Conservation (phyloP, 78 protist genomes). For the Dictyostelium brefeldianum region DNA sequence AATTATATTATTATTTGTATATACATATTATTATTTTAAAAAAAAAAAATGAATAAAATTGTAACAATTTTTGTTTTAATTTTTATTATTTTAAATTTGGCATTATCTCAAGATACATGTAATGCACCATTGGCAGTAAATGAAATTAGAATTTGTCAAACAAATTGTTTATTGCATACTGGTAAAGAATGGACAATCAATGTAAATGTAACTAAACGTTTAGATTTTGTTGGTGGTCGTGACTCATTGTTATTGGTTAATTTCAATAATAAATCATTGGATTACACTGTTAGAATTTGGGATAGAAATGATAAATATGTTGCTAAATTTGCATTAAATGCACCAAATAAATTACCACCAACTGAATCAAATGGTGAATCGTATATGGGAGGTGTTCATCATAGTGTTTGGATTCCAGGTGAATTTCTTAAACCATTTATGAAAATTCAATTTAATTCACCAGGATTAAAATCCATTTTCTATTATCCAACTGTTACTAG, state of each 20-base stretch:
- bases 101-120: too few species aligned
- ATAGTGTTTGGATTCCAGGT: neutral
- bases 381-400: neutral
- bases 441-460: neutral
- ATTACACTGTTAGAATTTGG: neutral
- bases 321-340: neutral
- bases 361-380: conserved; percentile 43
- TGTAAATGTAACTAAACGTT: neutral
- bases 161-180: too few species aligned
- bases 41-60: too few species aligned
- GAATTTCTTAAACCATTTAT: neutral
- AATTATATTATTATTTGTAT: too few species aligned
- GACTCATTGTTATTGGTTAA: conserved; percentile 7
- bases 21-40: too few species aligned
- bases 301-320: neutral
- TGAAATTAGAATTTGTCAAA: too few species aligned
- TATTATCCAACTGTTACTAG: neutral
- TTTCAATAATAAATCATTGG: neutral
- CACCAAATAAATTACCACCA: conserved; percentile 27
- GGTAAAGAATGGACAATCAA: neutral
- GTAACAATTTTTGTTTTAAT: too few species aligned
- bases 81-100: too few species aligned
- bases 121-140: too few species aligned
- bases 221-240: neutral
- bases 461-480: neutral